Conservation (phyloP, 805 yeast genomes). For the Candida piceae region DNA sequence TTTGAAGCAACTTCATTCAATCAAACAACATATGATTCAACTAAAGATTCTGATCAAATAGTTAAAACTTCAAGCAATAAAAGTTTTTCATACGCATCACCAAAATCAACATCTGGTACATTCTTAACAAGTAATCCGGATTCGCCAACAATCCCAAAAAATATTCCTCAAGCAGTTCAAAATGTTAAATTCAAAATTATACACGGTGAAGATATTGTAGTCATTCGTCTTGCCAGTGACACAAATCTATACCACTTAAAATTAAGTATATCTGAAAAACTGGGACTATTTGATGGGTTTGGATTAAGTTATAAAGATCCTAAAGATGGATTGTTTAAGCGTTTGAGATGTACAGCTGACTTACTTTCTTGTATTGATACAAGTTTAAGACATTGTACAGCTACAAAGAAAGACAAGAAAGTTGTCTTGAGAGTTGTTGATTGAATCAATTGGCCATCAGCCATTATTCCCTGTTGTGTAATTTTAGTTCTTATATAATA, state of each 20-base stretch:
- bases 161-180: too few relatives aligned
- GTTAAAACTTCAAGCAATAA: neutral
- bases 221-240: slow-evolving; percentile 5
- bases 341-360: slow-evolving; percentile 15
- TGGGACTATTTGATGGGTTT: slow-evolving; percentile 8
- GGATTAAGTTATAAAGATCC: slow-evolving; percentile 15
- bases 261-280: slow-evolving; percentile 7
- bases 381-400: neutral
- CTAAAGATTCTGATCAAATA: too few relatives aligned
- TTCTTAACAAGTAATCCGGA: too few relatives aligned
- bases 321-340: slow-evolving; percentile 11
- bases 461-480: neutral
- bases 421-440: slow-evolving; percentile 10
- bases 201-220: slow-evolving; percentile 13
- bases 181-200: slow-evolving; percentile 14
- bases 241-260: slow-evolving; percentile 2
- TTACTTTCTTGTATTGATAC: slow-evolving; percentile 7
- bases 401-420: slow-evolving; percentile 6
- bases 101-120: too few relatives aligned
- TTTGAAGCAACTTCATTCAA: slow-evolving; percentile 4
- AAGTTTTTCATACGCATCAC: neutral
- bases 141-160: too few relatives aligned
- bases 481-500: too few relatives aligned
- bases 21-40: slow-evolving; percentile 1
- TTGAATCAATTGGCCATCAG: neutral